Evolutionary conservation across 805 yeast species (phyloP).

Genomic region (Saturnispora serradocipensis): DNA sequence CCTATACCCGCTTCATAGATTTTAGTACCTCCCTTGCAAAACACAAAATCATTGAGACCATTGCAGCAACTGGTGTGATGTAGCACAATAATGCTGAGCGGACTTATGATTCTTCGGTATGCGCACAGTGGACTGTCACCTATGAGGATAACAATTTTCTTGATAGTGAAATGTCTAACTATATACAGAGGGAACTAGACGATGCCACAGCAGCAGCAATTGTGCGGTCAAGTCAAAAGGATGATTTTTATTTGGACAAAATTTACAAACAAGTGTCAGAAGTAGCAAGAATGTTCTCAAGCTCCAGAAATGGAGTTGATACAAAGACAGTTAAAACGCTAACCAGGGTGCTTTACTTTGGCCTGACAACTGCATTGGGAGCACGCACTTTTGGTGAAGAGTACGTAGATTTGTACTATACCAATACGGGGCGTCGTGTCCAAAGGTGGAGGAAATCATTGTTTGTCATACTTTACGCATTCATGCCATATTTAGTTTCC

Average conservation of each 20-base stretch:
- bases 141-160: background rate
- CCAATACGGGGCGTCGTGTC: slow-evolving; percentile 31
- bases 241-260: slow-evolving; percentile 55
- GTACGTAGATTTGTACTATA: slow-evolving; percentile 69
- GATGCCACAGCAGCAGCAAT: slow-evolving; percentile 79
- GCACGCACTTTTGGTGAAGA: slow-evolving; percentile 89
- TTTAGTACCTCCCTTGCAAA: no score
- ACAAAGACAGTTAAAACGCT: slow-evolving; percentile 51
- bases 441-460: slow-evolving; percentile 37
- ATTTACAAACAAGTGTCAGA: slow-evolving; percentile 48
- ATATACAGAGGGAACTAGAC: slow-evolving; percentile 3
- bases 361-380: slow-evolving; percentile 66
- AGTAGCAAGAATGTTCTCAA: slow-evolving; percentile 38
- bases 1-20: no score
- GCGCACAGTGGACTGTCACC: background rate
- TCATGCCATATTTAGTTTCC: slow-evolving; percentile 50
- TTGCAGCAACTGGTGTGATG: no score
- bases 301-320: slow-evolving; percentile 53
- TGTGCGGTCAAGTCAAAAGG: slow-evolving; percentile 89
- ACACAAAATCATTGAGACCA: no score
- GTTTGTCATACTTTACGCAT: slow-evolving; percentile 50
- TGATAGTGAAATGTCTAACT: background rate
- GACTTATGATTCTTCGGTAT: background rate
- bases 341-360: slow-evolving; percentile 55
- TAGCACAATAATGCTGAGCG: no score